phyloP scores from a whole-genome alignment of 169 alveolate species.

The Plasmodium billcollinsi region DNA sequence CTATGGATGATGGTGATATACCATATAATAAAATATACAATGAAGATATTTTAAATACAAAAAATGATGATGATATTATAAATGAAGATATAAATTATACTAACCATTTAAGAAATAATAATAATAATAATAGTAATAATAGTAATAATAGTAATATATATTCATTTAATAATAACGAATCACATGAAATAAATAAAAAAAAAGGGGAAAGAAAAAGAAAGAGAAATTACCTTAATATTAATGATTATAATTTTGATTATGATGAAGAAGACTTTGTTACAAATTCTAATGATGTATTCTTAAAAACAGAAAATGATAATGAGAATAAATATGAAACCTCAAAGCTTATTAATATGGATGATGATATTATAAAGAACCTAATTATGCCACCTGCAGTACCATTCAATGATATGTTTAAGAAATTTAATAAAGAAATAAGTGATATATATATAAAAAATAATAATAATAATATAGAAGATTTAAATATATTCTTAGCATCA shows the following conservation, averaged over 20 bases:
- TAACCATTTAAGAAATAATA: neutral
- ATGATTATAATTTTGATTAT: constrained; percentile 53
- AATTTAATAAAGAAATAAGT: constrained; percentile 74
- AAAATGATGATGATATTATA: constrained; percentile 9
- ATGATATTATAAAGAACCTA: constrained; percentile 33
- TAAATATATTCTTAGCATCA: constrained; percentile 53
- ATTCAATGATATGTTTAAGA: constrained; percentile 38
- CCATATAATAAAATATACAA: constrained; percentile 15
- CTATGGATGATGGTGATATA: constrained; percentile 17
- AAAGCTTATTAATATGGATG: constrained; percentile 36
- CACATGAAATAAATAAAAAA: neutral
- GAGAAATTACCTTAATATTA: constrained; percentile 54
- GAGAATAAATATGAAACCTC: neutral
- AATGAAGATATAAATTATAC: neutral
- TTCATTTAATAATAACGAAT: neutral
- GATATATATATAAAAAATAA: constrained; percentile 47
- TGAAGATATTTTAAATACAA: constrained; percentile 8
- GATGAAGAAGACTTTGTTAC: constrained; percentile 49
- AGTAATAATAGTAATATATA: neutral
- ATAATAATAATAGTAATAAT: neutral
- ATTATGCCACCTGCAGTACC: constrained; percentile 67
- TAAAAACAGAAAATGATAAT: constrained; percentile 9
- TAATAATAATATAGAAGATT: constrained; percentile 10
- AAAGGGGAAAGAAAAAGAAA: constrained; percentile 31
- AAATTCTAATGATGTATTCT: constrained; percentile 34